These are phyloP conservation scores for Jamesozyma piceae DNA, from an alignment of 805 yeast genomes.

Conservation along the genomic window DNA sequence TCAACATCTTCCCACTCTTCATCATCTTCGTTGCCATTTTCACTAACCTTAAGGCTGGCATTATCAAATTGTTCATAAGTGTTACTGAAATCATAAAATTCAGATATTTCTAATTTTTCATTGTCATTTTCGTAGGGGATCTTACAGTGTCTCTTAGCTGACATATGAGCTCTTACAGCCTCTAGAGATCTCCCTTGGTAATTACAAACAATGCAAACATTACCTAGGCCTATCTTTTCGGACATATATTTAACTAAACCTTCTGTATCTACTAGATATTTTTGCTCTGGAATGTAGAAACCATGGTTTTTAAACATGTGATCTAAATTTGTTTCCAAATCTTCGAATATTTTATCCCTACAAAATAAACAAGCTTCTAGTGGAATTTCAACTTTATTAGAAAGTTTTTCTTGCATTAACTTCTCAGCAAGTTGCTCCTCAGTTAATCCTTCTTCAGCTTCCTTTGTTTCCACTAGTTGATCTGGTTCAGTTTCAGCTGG, in stretches of 20 bases:
- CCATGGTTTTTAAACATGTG: constrained; percentile 82
- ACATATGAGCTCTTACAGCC: constrained; percentile 88
- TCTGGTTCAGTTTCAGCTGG: constrained; percentile 1
- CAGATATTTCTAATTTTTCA: constrained; percentile 80
- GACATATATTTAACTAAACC: constrained; percentile 75
- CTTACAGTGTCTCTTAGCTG: constrained; percentile 73
- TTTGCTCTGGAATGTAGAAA: constrained; percentile 76
- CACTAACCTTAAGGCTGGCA: constrained; percentile 17
- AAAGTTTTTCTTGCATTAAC: constrained; percentile 33
- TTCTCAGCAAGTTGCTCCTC: constrained; percentile 33
- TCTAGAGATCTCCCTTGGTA: constrained; percentile 80
- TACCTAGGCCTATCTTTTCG: constrained; percentile 88
- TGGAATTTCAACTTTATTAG: constrained; percentile 39
- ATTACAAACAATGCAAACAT: constrained; percentile 73
- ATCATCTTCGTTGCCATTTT: constrained; percentile 24
- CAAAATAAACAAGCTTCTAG: constrained; percentile 48
- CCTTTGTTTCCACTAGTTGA: constrained; percentile 4
- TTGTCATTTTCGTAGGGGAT: constrained; percentile 82
- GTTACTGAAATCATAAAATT: constrained; percentile 80
- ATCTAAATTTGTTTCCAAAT: constrained; percentile 36
- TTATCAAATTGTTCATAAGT: constrained; percentile 39
- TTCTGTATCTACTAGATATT: constrained; percentile 54
- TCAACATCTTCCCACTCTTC: constrained; percentile 6
- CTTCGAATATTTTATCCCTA: constrained; percentile 39
- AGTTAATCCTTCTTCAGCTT: constrained; percentile 26